Base-by-base conservation (phyloP, 257 asterid species). In the Fraxinus pennsylvanica region DNA sequence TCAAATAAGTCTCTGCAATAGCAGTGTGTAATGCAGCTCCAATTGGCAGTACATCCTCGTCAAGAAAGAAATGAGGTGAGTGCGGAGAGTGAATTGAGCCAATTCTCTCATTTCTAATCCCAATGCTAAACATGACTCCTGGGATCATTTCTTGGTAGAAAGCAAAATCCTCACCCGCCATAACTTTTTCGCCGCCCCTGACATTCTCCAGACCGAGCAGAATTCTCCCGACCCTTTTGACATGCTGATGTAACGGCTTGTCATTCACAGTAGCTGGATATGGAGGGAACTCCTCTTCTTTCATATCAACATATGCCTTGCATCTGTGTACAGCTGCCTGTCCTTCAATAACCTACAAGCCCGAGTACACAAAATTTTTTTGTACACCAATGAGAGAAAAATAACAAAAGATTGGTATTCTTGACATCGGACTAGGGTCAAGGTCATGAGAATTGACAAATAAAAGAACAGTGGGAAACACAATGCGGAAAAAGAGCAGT, bases 91-190 rank as follows among this genome's bases (percentile, higher is more conserved):
- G 90, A 77, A 85, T 32, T 0, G 98, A 81, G 17, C 97, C 97
- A 76, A 83, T 66, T 61, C 66, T 83, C 87, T 90, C 95, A 66
- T 92, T 92, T 69, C 92, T 79, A 73, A 92, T 89, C 57, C 97
- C 95, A 0, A 92, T 88, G 59, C 66, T 70, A 74, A 85, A 89
- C 81, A 92, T 88, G 32, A 71, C 91, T 52, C 98, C 95, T 0
- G 98, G 97, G 69, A 93, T 93, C 74, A 87, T 74, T 76, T 92
- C 79, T 76, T 92, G 95, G 79, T 92, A 92, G 85, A 90, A 93
- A 29, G 95, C 94, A 17, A 93, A 93, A 81, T 93, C 96, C 81
- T 93, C 97, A 17, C 98, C 95, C 0, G 97, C 97, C 95, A 91
- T 84, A 6, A 87, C 89, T 85, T 88, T 91, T 27, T 63, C 79